phyloP scores from a whole-genome alignment of 805 yeast species.

The Starmerella apis region DNA sequence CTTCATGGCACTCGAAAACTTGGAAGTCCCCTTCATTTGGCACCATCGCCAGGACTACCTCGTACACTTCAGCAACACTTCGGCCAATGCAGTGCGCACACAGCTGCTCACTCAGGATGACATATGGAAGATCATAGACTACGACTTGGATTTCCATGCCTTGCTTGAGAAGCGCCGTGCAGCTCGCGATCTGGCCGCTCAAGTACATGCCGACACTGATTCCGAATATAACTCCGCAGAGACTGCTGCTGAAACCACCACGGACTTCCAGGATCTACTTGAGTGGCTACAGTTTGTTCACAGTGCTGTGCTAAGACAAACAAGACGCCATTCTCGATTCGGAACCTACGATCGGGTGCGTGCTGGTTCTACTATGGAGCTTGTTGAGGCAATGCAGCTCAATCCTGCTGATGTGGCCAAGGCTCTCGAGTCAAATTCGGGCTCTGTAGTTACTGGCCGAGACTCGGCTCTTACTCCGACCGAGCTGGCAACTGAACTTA shows the following conservation, averaged over 20 bases:
- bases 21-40: constrained; percentile 93
- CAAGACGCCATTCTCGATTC: constrained; percentile 35
- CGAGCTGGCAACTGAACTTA: constrained; percentile 35
- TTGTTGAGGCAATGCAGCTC: constrained; percentile 27
- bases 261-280: constrained; percentile 72
- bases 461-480: constrained; percentile 55
- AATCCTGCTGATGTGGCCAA: constrained; percentile 3
- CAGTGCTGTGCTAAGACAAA: constrained; percentile 40
- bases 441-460: constrained; percentile 62
- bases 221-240: constrained; percentile 20
- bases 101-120: constrained; percentile 55
- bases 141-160: constrained; percentile 83
- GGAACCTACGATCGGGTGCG: constrained; percentile 41
- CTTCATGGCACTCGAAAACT: constrained; percentile 63
- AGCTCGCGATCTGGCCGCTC: constrained; percentile 40
- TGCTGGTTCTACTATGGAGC: constrained; percentile 41
- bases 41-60: constrained; percentile 88
- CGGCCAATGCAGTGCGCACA: constrained; percentile 37
- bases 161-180: constrained; percentile 61
- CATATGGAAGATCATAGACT: constrained; percentile 78
- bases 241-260: background rate
- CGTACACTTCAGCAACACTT: constrained; percentile 39
- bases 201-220: constrained; percentile 21
- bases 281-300: constrained; percentile 71
- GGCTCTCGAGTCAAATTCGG: constrained; percentile 52